These are phyloP conservation scores for Zymoseptoria tritici DNA, from an alignment of 2,329 filamentous ascomycete species.

Conservation along the genomic window DNA sequence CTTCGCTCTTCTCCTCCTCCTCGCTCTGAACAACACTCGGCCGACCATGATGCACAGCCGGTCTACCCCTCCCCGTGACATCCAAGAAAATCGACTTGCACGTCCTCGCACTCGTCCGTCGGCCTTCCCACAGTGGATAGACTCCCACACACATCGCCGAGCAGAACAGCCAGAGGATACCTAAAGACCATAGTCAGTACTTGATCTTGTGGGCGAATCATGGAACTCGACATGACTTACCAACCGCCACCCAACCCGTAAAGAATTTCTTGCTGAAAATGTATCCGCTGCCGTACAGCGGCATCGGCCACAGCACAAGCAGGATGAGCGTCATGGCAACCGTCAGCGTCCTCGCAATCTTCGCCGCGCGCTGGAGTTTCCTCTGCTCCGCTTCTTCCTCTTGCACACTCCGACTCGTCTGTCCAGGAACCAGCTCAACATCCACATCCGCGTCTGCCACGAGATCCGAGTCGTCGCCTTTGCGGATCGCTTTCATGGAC, in stretches of 20 bases:
- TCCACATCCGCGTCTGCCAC: slow-evolving; percentile 57
- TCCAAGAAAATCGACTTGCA: slow-evolving; percentile 56
- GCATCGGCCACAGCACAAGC: slow-evolving; percentile 83
- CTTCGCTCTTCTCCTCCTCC: slow-evolving; percentile 19
- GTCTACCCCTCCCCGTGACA: slow-evolving; percentile 37
- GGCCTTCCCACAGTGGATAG: slow-evolving; percentile 74
- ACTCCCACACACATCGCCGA: slow-evolving; percentile 66
- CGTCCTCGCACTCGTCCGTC: slow-evolving; percentile 57
- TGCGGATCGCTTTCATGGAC: slow-evolving; percentile 72
- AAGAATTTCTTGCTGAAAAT: slow-evolving; percentile 78
- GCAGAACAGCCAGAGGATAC: slow-evolving; percentile 73
- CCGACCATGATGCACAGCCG: slow-evolving; percentile 25
- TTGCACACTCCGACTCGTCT: slow-evolving; percentile 30
- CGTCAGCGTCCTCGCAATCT: slow-evolving; percentile 51
- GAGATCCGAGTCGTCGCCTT: slow-evolving; percentile 69
- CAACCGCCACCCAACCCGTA: slow-evolving; percentile 41
- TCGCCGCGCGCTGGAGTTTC: slow-evolving; percentile 37
- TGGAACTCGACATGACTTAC: background rate
- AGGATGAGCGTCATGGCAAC: slow-evolving; percentile 60
- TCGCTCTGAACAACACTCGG: slow-evolving; percentile 20
- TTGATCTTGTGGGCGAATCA: background rate
- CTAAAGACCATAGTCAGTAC: slow-evolving; percentile 38
- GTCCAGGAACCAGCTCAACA: slow-evolving; percentile 55
- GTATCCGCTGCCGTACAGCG: slow-evolving; percentile 76
- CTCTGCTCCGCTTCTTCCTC: slow-evolving; percentile 37